Conservation (phyloP, 2,329 filamentous ascomycete genomes). For the Thelonectria rubi region DNA sequence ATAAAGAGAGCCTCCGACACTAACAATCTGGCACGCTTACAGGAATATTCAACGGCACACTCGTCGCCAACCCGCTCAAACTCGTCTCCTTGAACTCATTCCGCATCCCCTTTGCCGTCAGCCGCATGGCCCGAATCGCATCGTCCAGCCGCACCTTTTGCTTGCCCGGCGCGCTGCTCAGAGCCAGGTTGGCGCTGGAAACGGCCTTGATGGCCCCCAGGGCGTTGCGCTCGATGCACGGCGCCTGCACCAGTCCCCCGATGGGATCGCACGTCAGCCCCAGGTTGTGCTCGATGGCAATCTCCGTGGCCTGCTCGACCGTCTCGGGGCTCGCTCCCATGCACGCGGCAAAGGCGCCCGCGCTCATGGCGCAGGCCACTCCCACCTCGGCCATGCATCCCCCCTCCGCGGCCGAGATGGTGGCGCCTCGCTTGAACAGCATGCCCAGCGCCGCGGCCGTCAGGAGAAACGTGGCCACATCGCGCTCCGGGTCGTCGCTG, state of each 20-base stretch:
- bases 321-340: constrained; percentile 61
- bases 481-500: constrained; percentile 59
- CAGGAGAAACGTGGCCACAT: constrained; percentile 58
- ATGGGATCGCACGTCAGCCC: constrained; percentile 62
- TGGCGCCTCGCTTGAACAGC: constrained; percentile 63
- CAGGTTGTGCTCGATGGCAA: constrained; percentile 62
- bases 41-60: constrained; percentile 59
- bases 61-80: constrained; percentile 59
- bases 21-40: constrained; percentile 62
- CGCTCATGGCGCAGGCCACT: constrained; percentile 62
- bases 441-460: constrained; percentile 61
- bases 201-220: constrained; percentile 61
- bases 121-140: constrained; percentile 59
- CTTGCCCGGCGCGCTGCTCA: constrained; percentile 55
- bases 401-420: constrained; percentile 61
- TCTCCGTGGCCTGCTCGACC: constrained; percentile 61
- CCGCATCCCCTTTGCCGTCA: constrained; percentile 61
- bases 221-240: constrained; percentile 61
- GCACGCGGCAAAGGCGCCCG: constrained; percentile 59
- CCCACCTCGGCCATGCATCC: constrained; percentile 65
- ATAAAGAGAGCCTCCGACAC: no score
- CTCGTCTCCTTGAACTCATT: constrained; percentile 65
- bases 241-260: constrained; percentile 59
- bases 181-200: constrained; percentile 59
- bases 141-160: constrained; percentile 61